These are phyloP conservation scores for Pseudognaphalium luteoalbum DNA, from an alignment of 129 eudicot genomes.

Conservation along the genomic window DNA sequence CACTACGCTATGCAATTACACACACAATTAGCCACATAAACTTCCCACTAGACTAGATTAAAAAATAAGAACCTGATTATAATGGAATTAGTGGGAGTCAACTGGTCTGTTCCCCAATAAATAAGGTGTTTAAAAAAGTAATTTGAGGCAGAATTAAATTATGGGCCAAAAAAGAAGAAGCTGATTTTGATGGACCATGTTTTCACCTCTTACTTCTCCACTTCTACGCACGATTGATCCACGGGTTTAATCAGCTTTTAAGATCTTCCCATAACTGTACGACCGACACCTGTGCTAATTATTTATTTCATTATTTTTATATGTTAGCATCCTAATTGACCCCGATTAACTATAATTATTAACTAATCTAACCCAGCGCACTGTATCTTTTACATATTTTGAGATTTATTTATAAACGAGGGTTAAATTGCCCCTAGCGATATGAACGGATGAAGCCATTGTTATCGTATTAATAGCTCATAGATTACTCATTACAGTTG, in stretches of 20 bases:
- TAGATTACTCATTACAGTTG: no score
- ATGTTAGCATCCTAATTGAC: no score
- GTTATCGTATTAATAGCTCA: no score
- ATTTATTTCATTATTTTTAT: background rate
- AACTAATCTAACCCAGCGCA: no score
- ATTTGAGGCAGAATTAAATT: conserved; percentile 10
- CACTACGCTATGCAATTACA: background rate
- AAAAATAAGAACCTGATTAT: conserved; percentile 13
- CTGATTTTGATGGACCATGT: conserved; percentile 51
- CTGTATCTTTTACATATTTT: no score
- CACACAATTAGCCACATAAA: conserved; percentile 40
- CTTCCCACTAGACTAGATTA: conserved; percentile 23
- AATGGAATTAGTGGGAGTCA: conserved; percentile 46
- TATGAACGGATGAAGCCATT: no score
- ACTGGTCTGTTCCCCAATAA: conserved; percentile 40
- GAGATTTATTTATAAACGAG: no score
- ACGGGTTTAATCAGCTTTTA: background rate
- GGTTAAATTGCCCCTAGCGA: no score
- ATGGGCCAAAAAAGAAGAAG: conserved; percentile 35
- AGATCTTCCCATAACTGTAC: conserved; percentile 38
- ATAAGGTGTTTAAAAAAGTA: conserved; percentile 5
- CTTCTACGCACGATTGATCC: conserved; percentile 37
- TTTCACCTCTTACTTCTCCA: conserved; percentile 37
- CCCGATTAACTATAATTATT: no score
- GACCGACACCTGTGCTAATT: conserved; percentile 21